Evolutionary conservation across 768 basidiomycete genomes (phyloP), one percentile per base, ranked within the genome.

Genomic region (Lactarius psammicola): DNA sequence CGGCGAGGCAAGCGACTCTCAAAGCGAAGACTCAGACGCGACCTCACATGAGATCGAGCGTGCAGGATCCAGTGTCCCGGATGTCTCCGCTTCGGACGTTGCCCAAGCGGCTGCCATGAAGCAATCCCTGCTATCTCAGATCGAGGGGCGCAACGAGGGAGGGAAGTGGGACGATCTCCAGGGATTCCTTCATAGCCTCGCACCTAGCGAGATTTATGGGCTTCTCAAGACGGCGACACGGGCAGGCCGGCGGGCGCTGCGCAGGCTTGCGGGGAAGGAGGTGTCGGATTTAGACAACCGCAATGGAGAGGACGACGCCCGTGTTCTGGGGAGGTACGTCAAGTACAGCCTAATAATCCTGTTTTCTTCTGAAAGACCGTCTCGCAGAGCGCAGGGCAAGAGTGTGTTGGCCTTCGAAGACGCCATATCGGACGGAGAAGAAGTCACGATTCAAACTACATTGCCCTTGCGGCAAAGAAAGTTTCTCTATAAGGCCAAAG

Each of bases 401-500:
- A 33, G 31, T 18, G 30, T 33, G 20, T 55, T 11, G 54, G 2
- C 18, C 54, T 31, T 20, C 30, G 31, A 55, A 2, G 31, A 33
- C 54, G 28, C 54, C 31, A 31, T 10, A 31, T 55, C 54, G 30
- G 18, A 33, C 31, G 54, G 54, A 7, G 54, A 55, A 33, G 49
- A 26, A 15, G 49, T 17, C 49, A 13, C 7, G 26, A 7, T 1
- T 10, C 44, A 46, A 46, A 46, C 20, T 46, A 46, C 4, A 26
- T 23, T 26, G 13, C 26, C 49, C 13, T 10, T 26, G 13, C 49
- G 49, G 23, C 23, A 11, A 15, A 28, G 23, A 18, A 30, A 8
- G 54, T 55, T 55, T 9, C 54, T 33, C 30, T 23, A 55, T 51
- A 55, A 55, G 34, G 60, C 46, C 51, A 62, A 55, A 54, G 60